Percentiles rank a stretch among this genome's conserved stretches.
Evolutionary conservation across 257 asterid genomes (phyloP).

Genomic region (Rehmannia glutinosa): DNA sequence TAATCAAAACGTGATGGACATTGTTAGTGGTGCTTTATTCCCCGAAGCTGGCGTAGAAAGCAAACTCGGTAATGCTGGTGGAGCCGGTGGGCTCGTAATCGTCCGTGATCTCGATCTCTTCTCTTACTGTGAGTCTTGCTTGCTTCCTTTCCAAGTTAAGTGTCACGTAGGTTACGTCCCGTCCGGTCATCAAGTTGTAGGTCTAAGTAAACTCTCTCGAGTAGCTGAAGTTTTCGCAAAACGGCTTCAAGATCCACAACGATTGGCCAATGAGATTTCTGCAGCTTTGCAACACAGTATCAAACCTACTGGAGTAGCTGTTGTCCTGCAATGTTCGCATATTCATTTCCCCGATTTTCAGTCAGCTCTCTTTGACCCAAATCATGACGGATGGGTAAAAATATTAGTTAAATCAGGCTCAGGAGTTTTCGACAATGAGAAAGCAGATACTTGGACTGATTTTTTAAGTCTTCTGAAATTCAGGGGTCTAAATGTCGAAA

Average conservation of each 20-base stretch:
- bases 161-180: conserved; percentile 93
- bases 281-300: conserved; percentile 66
- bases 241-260: conserved; percentile 89
- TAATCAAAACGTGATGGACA: conserved; percentile 64
- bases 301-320: conserved; percentile 86
- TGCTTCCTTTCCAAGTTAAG: conserved; percentile 90
- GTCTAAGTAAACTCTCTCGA: conserved; percentile 90
- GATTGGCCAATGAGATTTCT: conserved; percentile 73
- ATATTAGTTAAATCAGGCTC: conserved; percentile 57
- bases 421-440: conserved; percentile 59
- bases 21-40: conserved; percentile 81
- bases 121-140: conserved; percentile 90
- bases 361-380: conserved; percentile 41
- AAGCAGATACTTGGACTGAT: conserved; percentile 62
- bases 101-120: conserved; percentile 95
- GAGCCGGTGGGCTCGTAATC: conserved; percentile 87
- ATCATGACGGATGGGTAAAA: conserved; percentile 55
- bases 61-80: conserved; percentile 81
- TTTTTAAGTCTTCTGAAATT: conserved; percentile 69
- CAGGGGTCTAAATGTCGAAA: conserved; percentile 35
- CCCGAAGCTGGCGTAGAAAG: conserved; percentile 83
- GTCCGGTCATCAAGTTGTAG: conserved; percentile 73
- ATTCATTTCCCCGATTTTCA: conserved; percentile 57
- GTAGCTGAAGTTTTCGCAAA: conserved; percentile 85
- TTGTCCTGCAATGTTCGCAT: conserved; percentile 74